Conservation (phyloP, 2,329 filamentous ascomycete species). For the Fusarium phyllophilum region DNA sequence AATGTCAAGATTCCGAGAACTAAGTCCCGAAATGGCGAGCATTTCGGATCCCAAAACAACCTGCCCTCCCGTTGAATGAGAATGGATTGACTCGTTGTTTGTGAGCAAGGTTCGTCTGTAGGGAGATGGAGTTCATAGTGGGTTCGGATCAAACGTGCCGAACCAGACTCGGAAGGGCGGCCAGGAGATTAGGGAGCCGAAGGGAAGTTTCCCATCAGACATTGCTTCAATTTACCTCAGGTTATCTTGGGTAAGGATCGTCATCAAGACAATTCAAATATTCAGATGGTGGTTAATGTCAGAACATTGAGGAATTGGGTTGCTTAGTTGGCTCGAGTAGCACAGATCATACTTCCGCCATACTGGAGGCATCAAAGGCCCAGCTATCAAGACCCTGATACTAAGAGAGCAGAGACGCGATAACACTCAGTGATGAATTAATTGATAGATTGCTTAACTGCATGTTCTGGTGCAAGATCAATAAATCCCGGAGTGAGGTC, state of each 20-base stretch:
- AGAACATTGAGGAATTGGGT: neutral
- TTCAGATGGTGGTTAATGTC: fast-evolving
- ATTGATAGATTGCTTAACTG: fast-evolving
- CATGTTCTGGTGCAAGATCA: neutral
- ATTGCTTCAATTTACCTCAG: too few species aligned
- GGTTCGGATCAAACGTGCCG: neutral
- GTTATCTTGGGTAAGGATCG: fast-evolving
- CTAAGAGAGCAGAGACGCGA: fast-evolving
- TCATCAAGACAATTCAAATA: fast-evolving
- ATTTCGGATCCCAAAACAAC: fast-evolving
- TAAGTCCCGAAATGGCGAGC: fast-evolving
- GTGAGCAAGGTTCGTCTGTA: fast-evolving
- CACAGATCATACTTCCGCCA: neutral
- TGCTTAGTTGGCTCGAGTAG: neutral
- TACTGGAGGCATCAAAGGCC: neutral
- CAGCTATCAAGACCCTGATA: neutral
- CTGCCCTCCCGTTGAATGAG: fast-evolving
- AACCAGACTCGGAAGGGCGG: neutral
- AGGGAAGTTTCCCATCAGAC: neutral
- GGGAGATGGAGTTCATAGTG: neutral
- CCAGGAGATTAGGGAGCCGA: neutral
- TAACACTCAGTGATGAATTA: fast-evolving
- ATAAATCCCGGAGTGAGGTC: neutral
- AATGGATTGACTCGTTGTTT: fast-evolving
- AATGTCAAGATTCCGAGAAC: fast-evolving